Conservation (phyloP, 2,329 filamentous ascomycete genomes). For the Taxawa tesnikishii region DNA sequence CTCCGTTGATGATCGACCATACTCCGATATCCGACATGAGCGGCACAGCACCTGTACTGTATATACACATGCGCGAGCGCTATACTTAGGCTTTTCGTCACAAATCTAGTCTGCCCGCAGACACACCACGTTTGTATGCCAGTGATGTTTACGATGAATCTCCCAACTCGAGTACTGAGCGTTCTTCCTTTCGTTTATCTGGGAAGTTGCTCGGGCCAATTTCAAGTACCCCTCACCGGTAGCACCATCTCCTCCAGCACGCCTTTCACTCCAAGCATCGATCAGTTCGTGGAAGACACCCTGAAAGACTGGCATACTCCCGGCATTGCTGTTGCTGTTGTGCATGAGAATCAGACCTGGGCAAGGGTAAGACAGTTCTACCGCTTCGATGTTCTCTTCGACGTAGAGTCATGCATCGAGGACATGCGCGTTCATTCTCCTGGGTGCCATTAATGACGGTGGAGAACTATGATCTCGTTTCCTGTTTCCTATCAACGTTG, state of each 20-base stretch:
- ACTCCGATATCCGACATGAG: too few species aligned
- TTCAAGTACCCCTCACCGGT: too few species aligned
- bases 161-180: too few species aligned
- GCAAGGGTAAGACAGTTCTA: slow-evolving; percentile 8
- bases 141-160: too few species aligned
- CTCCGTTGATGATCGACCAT: too few species aligned
- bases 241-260: not conserved
- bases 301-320: slow-evolving; percentile 11
- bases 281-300: slow-evolving; percentile 7
- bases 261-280: slow-evolving; percentile 7
- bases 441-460: not conserved
- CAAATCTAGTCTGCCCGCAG: too few species aligned
- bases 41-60: too few species aligned
- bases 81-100: too few species aligned
- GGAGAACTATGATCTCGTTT: not conserved
- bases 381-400: not conserved
- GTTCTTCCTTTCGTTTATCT: too few species aligned
- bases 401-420: not conserved
- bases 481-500: not conserved
- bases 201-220: too few species aligned
- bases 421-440: not conserved
- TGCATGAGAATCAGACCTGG: slow-evolving; percentile 9
- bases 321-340: slow-evolving; percentile 10
- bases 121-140: too few species aligned
- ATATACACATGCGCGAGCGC: too few species aligned